Base-by-base conservation (phyloP, 352 stramenopile species). In the Pythium utonaiense region DNA sequence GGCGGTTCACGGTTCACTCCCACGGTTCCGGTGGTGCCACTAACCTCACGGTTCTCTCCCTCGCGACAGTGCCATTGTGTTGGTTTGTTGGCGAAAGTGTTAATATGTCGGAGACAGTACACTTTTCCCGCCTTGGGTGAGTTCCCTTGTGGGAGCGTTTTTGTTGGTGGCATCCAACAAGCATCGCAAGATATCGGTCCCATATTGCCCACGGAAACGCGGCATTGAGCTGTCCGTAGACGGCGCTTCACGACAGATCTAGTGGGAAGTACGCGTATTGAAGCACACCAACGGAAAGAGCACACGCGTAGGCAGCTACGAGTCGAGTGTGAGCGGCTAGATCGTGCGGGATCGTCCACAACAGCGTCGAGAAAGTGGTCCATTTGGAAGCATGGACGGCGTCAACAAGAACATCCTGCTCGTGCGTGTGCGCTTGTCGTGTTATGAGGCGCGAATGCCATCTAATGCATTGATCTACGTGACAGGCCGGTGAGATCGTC, bases 381-480 rank as follows among this genome's bases (percentile, higher is more conserved):
- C n/a, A 28, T 13, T 12, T 14, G n/a, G 8, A 30, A 60, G n/a
- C 25, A 70, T 91, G 78, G 82, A 91, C 38, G 55, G 68, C 57
- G 55, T 91, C 25, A 89, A 91, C 60, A 93, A 93, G 65, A 93
- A 93, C 75, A 93, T 93, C 49, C 51, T 93, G 57, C 63, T 93
- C 69, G 83, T 93, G 68, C 60, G 66, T 54, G 31, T 57, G 38
- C 38, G 38, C 25, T 61, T 50, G 17, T 22, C 12, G 55, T 9
- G 21, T 40, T 41, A 28, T n/a, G 13, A 14, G 8, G 48, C 22
- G 10, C 14, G 41, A 25, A 21, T 16, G 13, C 34, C n/a, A 28
- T 51, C 19, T 30, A 19, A 27, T 53, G 41, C 1, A 28, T 12
- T 10, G 8, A 14, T 53, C 21, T 40, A 31, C 60, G 14, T 33